Evolutionary conservation across 306 rosid genomes (phyloP).

Genomic region (Prunus davidiana): DNA sequence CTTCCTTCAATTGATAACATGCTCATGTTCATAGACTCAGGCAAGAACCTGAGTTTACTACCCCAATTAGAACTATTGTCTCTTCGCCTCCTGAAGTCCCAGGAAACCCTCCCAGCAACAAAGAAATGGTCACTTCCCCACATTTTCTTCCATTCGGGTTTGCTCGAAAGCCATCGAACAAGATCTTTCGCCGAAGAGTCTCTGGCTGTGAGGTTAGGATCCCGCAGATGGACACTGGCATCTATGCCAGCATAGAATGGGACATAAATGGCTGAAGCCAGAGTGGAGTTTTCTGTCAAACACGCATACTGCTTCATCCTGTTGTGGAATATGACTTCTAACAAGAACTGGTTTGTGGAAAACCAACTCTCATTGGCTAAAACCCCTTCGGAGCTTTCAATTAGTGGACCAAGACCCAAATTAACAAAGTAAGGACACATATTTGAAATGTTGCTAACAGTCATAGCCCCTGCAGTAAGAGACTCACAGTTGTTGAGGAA

Average conservation of each 20-base stretch:
- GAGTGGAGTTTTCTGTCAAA: slow-evolving; percentile 55
- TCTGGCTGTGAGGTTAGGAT: slow-evolving; percentile 43
- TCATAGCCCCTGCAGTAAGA: slow-evolving; percentile 51
- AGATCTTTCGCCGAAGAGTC: slow-evolving; percentile 63
- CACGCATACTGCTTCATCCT: slow-evolving; percentile 63
- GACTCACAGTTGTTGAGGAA: slow-evolving; percentile 49
- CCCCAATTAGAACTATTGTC: slow-evolving; percentile 69
- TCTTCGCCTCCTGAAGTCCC: slow-evolving; percentile 78
- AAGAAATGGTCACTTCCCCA: slow-evolving; percentile 87
- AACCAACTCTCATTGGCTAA: slow-evolving; percentile 54
- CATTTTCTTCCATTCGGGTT: slow-evolving; percentile 69
- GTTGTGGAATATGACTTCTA: slow-evolving; percentile 80
- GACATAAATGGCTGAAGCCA: slow-evolving; percentile 73
- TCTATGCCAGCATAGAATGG: slow-evolving; percentile 89
- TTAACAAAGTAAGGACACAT: slow-evolving; percentile 76
- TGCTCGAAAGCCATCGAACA: slow-evolving; percentile 36
- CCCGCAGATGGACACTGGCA: slow-evolving; percentile 63
- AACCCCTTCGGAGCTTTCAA: slow-evolving; percentile 28
- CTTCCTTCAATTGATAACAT: slow-evolving; percentile 81
- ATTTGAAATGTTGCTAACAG: slow-evolving; percentile 2
- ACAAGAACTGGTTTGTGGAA: slow-evolving; percentile 60
- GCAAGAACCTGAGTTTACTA: slow-evolving; percentile 65
- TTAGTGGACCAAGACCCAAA: slow-evolving; percentile 65
- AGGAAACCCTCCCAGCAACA: slow-evolving; percentile 73
- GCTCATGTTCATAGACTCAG: slow-evolving; percentile 72